A percentile compares a stretch with the other conserved stretches of the same genome.
Conservation (phyloP, 1,284 basidiomycete genomes). For the Ustilago esculenta region DNA sequence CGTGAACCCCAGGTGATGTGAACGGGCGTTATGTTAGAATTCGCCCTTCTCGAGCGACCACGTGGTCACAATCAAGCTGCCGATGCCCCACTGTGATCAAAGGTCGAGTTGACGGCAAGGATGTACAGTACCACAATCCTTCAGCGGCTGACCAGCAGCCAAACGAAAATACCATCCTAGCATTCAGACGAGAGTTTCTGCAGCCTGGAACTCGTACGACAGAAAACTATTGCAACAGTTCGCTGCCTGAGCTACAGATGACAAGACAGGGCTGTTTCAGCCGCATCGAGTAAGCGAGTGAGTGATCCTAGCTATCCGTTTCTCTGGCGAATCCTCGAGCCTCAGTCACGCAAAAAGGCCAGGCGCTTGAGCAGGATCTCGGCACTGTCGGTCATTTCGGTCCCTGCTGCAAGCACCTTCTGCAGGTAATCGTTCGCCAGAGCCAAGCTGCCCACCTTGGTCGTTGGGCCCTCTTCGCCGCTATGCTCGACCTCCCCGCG, state of each 20-base stretch:
- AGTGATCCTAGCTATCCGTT: too few species aligned
- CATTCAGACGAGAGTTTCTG: too few species aligned
- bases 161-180: too few species aligned
- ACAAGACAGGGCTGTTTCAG: background rate
- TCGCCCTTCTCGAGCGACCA: background rate
- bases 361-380: slow-evolving; percentile 62
- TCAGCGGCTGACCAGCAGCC: too few species aligned
- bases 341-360: slow-evolving; percentile 46
- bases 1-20: slow-evolving; percentile 7
- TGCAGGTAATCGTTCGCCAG: slow-evolving; percentile 63
- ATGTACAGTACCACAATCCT: too few species aligned
- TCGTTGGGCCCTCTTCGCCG: slow-evolving; percentile 2
- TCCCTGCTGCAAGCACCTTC: slow-evolving; percentile 61
- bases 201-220: too few species aligned
- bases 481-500: slow-evolving; percentile 24
- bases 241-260: too few species aligned
- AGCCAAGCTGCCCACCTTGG: slow-evolving; percentile 49
- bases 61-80: background rate
- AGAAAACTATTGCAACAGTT: too few species aligned
- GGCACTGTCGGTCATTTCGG: slow-evolving; percentile 59
- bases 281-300: background rate
- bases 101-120: background rate
- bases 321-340: too few species aligned
- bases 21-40: background rate
- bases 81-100: background rate